Evolutionary conservation across 768 basidiomycete genomes (phyloP), one percentile per base, ranked within the genome.

Genomic region (Xerocomus brunneocitrinus): DNA sequence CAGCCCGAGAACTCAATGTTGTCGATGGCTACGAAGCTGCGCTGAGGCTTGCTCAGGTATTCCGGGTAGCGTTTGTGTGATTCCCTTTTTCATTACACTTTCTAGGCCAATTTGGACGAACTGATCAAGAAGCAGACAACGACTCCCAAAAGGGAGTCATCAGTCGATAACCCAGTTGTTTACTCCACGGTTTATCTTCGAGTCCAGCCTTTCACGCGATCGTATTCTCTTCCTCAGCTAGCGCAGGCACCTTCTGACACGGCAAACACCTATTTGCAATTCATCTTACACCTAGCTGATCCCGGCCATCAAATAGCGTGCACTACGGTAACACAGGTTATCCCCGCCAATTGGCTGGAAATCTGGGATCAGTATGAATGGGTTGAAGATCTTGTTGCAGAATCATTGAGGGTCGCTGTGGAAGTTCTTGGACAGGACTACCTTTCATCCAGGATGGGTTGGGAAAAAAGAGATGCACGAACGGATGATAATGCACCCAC

Each of bases 351-450:
- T 47, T 99, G 97, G 97, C 68, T 98, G 51, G 83, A 84, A 5
- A 74, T 93, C 41, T 95, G 93, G 85, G 95, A 97, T 63, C 79
- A 85, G 58, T 89, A 92, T 67, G 87, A 90, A 41, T 95, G 97
- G 97, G 94, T 98, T 12, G 97, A 99, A 70, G 95, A 99, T 64
- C 69, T 89, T 36, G 80, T 98, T 56, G 95, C 94, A 4, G 95
- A 98, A 62, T 81, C 83, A 0, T 71, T 99, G 53, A 75, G 91
- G 52, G 75, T 91, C 13, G 90, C 87, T 8, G 83, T 95, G 28
- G 95, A 98, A 72, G 82, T 94, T 16, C 74, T 98, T 55, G 93
- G 93, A 2, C 94, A 98, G 71, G 91, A 95, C 63, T 95, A 95
- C 63, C 76, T 95, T 13, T 89, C 86, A 39, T 78, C 82, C 32